Evolutionary conservation across 2,329 filamentous ascomycete species (phyloP).

Genomic region (Colletotrichum gigasporum): DNA sequence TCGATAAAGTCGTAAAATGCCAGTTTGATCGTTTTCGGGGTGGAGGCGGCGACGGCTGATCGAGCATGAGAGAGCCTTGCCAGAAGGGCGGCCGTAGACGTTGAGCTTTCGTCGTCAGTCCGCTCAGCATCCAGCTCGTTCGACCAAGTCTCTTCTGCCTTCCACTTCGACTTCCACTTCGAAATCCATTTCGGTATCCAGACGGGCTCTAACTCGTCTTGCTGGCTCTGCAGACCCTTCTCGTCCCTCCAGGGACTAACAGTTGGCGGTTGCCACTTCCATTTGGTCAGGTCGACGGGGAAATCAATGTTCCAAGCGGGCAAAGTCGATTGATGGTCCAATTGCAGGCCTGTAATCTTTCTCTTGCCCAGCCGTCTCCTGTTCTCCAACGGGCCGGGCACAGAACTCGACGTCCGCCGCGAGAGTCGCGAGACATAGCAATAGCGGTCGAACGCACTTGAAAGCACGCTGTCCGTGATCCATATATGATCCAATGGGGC

Average conservation of each 20-base stretch:
- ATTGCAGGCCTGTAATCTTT: slow-evolving; percentile 60
- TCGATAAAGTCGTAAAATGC: slow-evolving; percentile 14
- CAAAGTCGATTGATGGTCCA: slow-evolving; percentile 48
- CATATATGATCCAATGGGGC: slow-evolving; percentile 58
- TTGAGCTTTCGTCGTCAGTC: neutral
- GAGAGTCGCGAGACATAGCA: slow-evolving; percentile 39
- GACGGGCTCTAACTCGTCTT: neutral
- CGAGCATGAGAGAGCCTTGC: slow-evolving; percentile 21
- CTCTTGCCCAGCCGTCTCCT: slow-evolving; percentile 62
- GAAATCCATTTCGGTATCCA: neutral
- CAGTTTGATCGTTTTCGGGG: neutral
- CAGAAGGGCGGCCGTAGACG: neutral
- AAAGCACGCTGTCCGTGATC: slow-evolving; percentile 67
- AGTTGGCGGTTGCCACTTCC: slow-evolving; percentile 63
- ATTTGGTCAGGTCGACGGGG: slow-evolving; percentile 54
- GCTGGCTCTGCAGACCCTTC: slow-evolving; percentile 28
- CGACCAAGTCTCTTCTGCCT: neutral
- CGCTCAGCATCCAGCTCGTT: neutral
- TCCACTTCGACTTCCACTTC: neutral
- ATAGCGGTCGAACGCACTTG: slow-evolving; percentile 58
- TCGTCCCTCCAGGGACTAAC: slow-evolving; percentile 38
- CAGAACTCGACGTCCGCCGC: slow-evolving; percentile 47
- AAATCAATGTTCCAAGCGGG: slow-evolving; percentile 58
- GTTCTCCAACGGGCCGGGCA: slow-evolving; percentile 64
- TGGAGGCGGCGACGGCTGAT: slow-evolving; percentile 11